A percentile compares a stretch with the other conserved stretches of the same genome.
These are phyloP conservation scores for Dovyalis caffra DNA, from an alignment of 345 rosid genomes.

Conservation along the genomic window DNA sequence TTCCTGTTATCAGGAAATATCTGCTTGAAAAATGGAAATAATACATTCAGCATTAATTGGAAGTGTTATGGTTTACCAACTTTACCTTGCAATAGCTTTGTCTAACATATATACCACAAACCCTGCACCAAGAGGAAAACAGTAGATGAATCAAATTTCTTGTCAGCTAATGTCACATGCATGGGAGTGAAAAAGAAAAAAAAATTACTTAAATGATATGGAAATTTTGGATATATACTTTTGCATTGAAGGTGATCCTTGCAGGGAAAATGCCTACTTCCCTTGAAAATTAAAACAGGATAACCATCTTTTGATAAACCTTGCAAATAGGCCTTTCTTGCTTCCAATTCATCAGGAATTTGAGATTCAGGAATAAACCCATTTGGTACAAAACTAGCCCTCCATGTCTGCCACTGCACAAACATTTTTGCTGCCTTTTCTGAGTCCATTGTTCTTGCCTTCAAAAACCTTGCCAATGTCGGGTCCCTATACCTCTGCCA, in stretches of 20 bases:
- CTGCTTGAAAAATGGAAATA: too few species aligned
- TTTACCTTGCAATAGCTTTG: constrained; percentile 78
- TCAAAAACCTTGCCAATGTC: constrained; percentile 77
- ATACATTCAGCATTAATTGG: too few species aligned
- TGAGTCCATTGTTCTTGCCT: constrained; percentile 86
- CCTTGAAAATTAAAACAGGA: constrained; percentile 50
- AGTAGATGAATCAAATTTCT: background rate
- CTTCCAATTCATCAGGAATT: constrained; percentile 58
- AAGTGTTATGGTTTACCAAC: background rate
- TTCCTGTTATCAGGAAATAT: too few species aligned
- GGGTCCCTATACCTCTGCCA: constrained; percentile 56
- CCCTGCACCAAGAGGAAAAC: constrained; percentile 53
- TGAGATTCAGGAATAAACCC: constrained; percentile 69
- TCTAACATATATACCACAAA: constrained; percentile 70
- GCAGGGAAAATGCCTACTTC: constrained; percentile 60
- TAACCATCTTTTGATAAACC: constrained; percentile 52
- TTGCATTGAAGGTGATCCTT: constrained; percentile 74
- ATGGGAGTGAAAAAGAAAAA: background rate
- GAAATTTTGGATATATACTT: constrained; percentile 40
- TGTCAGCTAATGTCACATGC: background rate
- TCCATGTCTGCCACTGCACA: constrained; percentile 89
- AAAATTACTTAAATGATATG: background rate
- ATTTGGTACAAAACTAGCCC: constrained; percentile 56
- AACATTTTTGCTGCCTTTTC: constrained; percentile 85
- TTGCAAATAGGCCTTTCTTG: constrained; percentile 60